Conservation (phyloP, 345 rosid genomes). For the Toxicodendron radicans region DNA sequence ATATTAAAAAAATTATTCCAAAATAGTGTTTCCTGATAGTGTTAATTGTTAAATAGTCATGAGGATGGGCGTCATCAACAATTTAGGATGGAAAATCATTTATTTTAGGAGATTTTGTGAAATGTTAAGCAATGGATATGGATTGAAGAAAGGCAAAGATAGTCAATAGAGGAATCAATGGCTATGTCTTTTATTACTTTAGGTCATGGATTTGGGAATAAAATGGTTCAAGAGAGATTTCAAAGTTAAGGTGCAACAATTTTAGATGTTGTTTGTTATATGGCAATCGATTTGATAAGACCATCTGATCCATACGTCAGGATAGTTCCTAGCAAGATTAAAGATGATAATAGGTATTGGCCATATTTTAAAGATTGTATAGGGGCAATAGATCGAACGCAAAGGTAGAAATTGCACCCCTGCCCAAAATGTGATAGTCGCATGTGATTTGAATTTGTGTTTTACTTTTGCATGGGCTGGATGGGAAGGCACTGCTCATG, state of each 20-base stretch:
- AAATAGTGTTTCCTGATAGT: too few species aligned
- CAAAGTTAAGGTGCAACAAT: neutral
- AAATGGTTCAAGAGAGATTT: neutral
- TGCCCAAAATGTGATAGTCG: constrained; percentile 14
- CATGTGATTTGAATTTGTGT: constrained; percentile 13
- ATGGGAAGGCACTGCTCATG: constrained; percentile 4
- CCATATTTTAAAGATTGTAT: neutral
- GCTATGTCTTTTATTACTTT: neutral
- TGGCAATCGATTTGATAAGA: neutral
- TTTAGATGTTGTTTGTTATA: neutral
- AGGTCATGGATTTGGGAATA: neutral
- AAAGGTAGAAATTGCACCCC: neutral
- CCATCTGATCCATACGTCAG: too few species aligned
- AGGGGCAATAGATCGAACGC: neutral
- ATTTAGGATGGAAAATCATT: neutral
- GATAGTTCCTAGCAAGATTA: neutral
- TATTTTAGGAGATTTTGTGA: neutral
- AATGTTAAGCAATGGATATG: neutral
- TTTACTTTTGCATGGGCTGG: constrained; percentile 14
- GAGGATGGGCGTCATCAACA: neutral
- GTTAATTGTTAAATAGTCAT: neutral
- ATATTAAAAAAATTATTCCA: too few species aligned
- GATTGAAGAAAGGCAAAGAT: neutral
- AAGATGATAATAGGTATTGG: neutral
- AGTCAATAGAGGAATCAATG: neutral